A percentile compares a stretch with the other conserved stretches of the same genome.
Conservation (phyloP, 345 rosid genomes). For the Pistacia integerrima region DNA sequence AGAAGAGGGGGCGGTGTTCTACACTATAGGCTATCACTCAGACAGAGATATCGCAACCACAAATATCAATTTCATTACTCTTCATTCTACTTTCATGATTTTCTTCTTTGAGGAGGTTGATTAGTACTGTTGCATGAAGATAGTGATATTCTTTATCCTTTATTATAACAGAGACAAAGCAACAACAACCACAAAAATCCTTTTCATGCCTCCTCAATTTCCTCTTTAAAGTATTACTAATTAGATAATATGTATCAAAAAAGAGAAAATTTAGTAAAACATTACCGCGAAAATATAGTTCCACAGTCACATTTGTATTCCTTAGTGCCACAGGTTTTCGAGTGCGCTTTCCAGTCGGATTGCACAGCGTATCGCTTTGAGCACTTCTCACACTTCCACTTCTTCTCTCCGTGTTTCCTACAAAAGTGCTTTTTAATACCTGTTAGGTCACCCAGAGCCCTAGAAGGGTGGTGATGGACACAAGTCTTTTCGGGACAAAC, state of each 20-base stretch:
- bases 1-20: neutral
- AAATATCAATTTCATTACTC: slow-evolving; percentile 11
- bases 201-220: slow-evolving; percentile 12
- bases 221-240: neutral
- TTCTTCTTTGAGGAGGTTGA: slow-evolving; percentile 5
- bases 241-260: neutral
- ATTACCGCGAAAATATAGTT: slow-evolving; percentile 84
- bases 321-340: slow-evolving; percentile 94
- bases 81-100: slow-evolving; percentile 12
- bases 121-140: slow-evolving; percentile 19
- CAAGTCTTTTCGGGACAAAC: slow-evolving; percentile 93
- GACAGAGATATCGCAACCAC: slow-evolving; percentile 16
- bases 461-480: slow-evolving; percentile 85
- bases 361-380: slow-evolving; percentile 93
- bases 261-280: neutral
- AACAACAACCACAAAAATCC: slow-evolving; percentile 19
- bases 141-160: slow-evolving; percentile 17
- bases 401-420: slow-evolving; percentile 96
- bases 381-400: slow-evolving; percentile 97
- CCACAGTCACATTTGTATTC: slow-evolving; percentile 98
- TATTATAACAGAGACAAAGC: slow-evolving; percentile 11
- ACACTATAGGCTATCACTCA: neutral
- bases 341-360: slow-evolving; percentile 99
- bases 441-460: slow-evolving; percentile 96
- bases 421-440: slow-evolving; percentile 97